These are phyloP conservation scores for Luffa aegyptiaca DNA, from an alignment of 306 rosid genomes.

Conservation along the genomic window DNA sequence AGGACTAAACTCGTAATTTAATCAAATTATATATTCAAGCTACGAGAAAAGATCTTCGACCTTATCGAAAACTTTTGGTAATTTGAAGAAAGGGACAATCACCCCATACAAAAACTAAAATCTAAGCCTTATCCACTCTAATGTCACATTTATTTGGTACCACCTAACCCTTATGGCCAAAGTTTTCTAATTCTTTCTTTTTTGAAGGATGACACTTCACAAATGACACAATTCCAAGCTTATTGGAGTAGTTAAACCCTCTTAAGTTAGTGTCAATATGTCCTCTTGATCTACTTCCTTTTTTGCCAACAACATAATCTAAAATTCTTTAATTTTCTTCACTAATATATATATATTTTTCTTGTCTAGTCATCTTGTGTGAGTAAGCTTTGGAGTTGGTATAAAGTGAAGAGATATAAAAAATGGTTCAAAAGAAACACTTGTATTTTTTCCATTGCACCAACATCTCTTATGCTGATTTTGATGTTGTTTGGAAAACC, in stretches of 20 bases:
- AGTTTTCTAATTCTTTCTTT: not conserved
- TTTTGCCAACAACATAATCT: not conserved
- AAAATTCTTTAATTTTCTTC: not conserved
- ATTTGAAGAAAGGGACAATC: not conserved
- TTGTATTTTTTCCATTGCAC: not conserved
- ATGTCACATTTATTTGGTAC: conserved; percentile 1
- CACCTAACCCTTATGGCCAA: not conserved
- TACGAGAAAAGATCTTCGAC: too few species aligned
- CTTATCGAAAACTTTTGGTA: not conserved
- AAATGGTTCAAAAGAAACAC: not conserved
- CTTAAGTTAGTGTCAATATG: not conserved
- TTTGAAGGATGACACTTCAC: not conserved
- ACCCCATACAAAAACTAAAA: not conserved
- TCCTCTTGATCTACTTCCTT: not conserved
- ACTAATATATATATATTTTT: not conserved
- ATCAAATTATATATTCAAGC: too few species aligned
- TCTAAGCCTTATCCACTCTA: not conserved
- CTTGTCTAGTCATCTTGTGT: not conserved
- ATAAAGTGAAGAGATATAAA: not conserved
- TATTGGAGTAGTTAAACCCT: not conserved
- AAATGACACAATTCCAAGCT: not conserved
- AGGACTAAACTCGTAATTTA: too few species aligned
- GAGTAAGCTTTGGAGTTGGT: not conserved
- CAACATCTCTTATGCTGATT: not conserved
- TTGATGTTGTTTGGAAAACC: too few species aligned